Evolutionary conservation across 257 asterid genomes (phyloP).

Genomic region (Ophiorrhiza pumila): DNA sequence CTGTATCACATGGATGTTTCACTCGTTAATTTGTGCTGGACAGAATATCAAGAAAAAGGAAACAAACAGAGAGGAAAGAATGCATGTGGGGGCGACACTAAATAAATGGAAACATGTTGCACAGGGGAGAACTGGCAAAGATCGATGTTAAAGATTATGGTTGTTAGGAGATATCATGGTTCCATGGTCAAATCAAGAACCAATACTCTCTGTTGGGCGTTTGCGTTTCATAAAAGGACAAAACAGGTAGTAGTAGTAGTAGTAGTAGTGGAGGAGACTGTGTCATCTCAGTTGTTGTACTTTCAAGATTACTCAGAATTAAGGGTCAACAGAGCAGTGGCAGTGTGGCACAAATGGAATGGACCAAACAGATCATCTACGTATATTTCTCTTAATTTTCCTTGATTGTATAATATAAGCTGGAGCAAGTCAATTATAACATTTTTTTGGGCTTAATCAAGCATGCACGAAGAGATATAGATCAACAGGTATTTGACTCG

Average conservation of each 20-base stretch:
- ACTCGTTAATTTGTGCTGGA: neutral
- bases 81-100: neutral
- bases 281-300: constrained; percentile 14
- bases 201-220: neutral
- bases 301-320: neutral
- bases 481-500: neutral
- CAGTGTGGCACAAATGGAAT: neutral
- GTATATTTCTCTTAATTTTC: no score
- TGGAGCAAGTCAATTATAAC: no score
- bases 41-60: neutral
- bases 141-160: neutral
- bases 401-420: no score
- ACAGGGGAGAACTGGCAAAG: neutral
- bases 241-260: neutral
- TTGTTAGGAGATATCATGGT: constrained; percentile 1
- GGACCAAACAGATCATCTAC: neutral
- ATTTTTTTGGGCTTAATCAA: neutral
- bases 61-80: neutral
- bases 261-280: constrained; percentile 4
- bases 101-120: neutral
- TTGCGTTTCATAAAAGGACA: constrained; percentile 16
- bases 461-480: neutral
- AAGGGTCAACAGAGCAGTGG: neutral
- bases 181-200: constrained; percentile 11
- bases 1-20: constrained; percentile 9